phyloP scores from a whole-genome alignment of 208 protist species.

The Porcisia deanei region DNA sequence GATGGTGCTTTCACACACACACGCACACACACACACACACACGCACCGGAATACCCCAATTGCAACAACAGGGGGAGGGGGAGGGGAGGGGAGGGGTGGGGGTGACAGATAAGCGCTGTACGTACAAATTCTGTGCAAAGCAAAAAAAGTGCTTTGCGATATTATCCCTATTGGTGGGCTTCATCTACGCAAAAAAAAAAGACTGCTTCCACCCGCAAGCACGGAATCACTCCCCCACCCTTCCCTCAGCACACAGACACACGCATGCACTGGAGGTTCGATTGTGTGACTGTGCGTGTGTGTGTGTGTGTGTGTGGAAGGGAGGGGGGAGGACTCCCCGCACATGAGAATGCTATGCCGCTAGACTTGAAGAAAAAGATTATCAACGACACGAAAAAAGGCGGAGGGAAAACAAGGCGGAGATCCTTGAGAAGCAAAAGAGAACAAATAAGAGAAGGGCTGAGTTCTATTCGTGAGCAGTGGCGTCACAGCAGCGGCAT shows the following conservation, averaged over 20 bases:
- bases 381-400: neutral
- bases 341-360: too few species aligned
- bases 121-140: neutral
- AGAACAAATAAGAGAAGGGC: neutral
- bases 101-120: neutral
- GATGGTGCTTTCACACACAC: neutral
- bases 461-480: neutral
- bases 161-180: too few species aligned
- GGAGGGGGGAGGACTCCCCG: too few species aligned
- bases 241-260: too few species aligned
- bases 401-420: neutral
- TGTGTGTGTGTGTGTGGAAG: too few species aligned
- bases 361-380: neutral
- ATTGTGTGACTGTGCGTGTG: too few species aligned
- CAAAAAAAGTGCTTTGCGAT: neutral
- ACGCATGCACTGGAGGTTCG: too few species aligned
- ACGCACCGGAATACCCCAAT: neutral
- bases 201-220: too few species aligned
- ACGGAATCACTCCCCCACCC: too few species aligned
- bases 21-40: too few species aligned
- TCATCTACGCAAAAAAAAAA: too few species aligned
- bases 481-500: neutral
- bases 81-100: neutral
- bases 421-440: neutral
- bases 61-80: conserved; percentile 1